Percentiles rank a stretch among this genome's conserved stretches.
These are phyloP conservation scores for Globisporangium parvum DNA, from an alignment of 352 stramenopile genomes.

Conservation along the genomic window DNA sequence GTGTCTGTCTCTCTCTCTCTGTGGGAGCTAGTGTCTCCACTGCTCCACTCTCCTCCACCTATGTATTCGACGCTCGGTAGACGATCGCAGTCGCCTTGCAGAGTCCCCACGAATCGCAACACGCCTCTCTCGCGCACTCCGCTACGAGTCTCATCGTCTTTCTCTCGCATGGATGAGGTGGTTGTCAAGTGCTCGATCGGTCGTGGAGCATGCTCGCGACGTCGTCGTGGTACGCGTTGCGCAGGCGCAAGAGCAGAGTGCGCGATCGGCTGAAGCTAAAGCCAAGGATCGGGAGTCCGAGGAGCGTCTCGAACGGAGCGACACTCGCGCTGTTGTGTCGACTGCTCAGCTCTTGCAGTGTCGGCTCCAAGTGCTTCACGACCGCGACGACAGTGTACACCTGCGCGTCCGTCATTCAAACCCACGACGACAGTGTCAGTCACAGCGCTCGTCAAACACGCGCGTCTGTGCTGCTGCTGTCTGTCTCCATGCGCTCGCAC, in stretches of 20 bases:
- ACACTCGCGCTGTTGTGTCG: slow-evolving; percentile 21
- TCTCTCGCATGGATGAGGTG: background rate
- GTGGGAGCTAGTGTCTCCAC: too few relatives aligned
- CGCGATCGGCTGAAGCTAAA: slow-evolving; percentile 43
- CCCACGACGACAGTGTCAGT: too few relatives aligned
- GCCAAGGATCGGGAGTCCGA: slow-evolving; percentile 31
- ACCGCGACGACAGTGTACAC: slow-evolving; percentile 43
- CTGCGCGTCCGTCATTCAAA: slow-evolving; percentile 16
- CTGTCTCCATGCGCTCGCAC: slow-evolving; percentile 14
- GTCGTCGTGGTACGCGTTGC: slow-evolving; percentile 45
- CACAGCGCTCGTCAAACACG: too few relatives aligned
- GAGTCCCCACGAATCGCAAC: too few relatives aligned
- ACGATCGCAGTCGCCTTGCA: too few relatives aligned
- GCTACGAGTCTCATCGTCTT: too few relatives aligned
- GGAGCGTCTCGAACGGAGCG: slow-evolving; percentile 26
- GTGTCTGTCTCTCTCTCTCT: too few relatives aligned
- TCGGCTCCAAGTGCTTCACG: slow-evolving; percentile 41
- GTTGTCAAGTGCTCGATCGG: background rate
- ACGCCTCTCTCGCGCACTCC: too few relatives aligned
- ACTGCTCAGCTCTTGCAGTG: slow-evolving; percentile 25
- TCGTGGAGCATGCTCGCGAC: slow-evolving; percentile 16
- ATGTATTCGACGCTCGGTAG: too few relatives aligned
- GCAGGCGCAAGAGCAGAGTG: slow-evolving; percentile 34
- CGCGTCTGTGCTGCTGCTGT: too few relatives aligned
- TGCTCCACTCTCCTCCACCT: too few relatives aligned